Conservation (phyloP, 345 rosid species). For the Jatropha curcas region DNA sequence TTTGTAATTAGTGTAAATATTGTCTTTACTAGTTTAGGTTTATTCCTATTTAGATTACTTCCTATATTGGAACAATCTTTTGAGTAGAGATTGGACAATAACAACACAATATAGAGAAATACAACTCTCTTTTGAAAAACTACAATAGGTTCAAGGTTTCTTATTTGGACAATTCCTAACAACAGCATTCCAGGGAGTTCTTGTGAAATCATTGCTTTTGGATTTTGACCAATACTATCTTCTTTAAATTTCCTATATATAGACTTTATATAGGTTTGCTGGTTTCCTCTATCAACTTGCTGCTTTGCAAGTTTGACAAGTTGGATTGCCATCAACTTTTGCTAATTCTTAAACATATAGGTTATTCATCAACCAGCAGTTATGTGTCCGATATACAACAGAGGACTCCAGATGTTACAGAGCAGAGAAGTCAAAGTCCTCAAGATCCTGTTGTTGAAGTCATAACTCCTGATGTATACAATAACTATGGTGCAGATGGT, state of each 20-base stretch:
- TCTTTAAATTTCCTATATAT: background rate
- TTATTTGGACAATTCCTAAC: background rate
- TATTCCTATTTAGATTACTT: too few relatives aligned
- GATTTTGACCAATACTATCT: background rate
- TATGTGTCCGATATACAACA: constrained; percentile 45
- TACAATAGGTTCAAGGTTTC: background rate
- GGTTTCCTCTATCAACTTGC: background rate
- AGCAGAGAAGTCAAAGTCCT: constrained; percentile 44
- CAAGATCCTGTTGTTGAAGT: constrained; percentile 80
- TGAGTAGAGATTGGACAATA: too few relatives aligned
- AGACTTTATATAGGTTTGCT: background rate
- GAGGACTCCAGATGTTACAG: constrained; percentile 51
- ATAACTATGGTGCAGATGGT: constrained; percentile 53
- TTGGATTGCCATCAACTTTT: background rate
- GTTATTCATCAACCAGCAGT: constrained; percentile 48
- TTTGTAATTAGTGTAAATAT: too few relatives aligned
- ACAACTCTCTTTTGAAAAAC: too few relatives aligned
- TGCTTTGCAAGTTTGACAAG: background rate
- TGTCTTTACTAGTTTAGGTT: too few relatives aligned
- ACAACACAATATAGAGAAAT: too few relatives aligned
- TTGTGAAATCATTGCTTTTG: background rate
- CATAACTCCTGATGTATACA: constrained; percentile 68
- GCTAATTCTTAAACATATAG: constrained; percentile 18
- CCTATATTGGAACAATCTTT: too few relatives aligned
- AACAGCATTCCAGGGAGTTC: background rate